Evolutionary conservation across 108 stramenopile genomes (phyloP), one percentile per base, ranked within the genome.

Genomic region (Conticribra guillardii): DNA sequence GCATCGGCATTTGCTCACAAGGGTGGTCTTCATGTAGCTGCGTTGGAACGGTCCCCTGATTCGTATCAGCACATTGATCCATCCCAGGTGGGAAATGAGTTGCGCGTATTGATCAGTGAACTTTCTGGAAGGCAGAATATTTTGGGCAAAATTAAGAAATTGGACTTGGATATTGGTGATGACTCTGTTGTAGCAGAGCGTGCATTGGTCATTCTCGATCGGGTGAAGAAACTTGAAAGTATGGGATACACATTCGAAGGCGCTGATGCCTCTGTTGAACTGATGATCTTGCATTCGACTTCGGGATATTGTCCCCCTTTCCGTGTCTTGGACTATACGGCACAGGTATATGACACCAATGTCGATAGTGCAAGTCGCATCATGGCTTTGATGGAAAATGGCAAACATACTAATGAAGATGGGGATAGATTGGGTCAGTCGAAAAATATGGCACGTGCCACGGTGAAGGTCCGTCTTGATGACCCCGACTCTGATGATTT

Each of bases 191-290:
- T 86, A 64, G 88, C 83, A 29, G 85, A 89, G 29, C 73, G 94
- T 9, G 89, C 92, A 2, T 24, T 85, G 50, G 89, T 93, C 57
- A 93, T 96, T 73, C 69, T 97, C 63, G 83, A 90, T 52, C 80
- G 95, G 44, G 93, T 96, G 21, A 96, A 96, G 63, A 60, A 72
- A 54, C 72, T 96, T 56, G 97, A 97, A 66, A 86, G 83, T 57
- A 75, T 87, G 60, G 97, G 97, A 0, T 97, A 96, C 70, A 93
- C 92, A 0, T 97, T 96, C 71, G 97, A 97, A 73, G 97, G 97
- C 8, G 96, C 96, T 18, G 97, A 97, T 52, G 97, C 97, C 4
- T 86, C 86, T 16, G 96, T 97, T 7, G 88, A 96, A 37, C 57
- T 97, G 17, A 92, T 97, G 93, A 92, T 96, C n/a, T 79, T 96